Base-by-base conservation (phyloP, 148 eudicot species). In the Euryodendron excelsum region DNA sequence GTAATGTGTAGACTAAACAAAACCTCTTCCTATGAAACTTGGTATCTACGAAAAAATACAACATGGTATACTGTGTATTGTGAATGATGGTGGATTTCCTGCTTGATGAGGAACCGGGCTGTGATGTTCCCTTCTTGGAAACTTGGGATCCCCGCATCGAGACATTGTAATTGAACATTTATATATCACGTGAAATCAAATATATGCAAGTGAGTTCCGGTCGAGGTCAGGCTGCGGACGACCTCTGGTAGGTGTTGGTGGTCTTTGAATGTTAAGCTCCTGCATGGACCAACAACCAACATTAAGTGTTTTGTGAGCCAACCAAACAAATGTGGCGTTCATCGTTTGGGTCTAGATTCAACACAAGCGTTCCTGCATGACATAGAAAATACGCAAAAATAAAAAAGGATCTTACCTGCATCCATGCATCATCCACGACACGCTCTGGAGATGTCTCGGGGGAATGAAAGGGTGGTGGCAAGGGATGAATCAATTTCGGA, bases 371-470 rank as follows among this genome's bases (percentile, higher is more conserved):
- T n/a, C n/a, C n/a, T 41, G 45, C 45, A 0, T 13, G 12, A 30
- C 37, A 63, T 4, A 30, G 7, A 30, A 11, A 21, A 61, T 6
- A 5, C n/a, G n/a, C 27, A 21, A 3, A 12, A 28, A 11, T 61
- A 27, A 34, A 21, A 37, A 69, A 9, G 55, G 70, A 61, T 30
- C 72, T 74, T 80, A 93, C 98, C 91, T 93, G 98, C 99, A 93
- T 96, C 97, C 98, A 93, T 5, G 92, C 74, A 55, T 95, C 97
- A 53, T 91, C 99, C 0, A 80, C 65, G 17, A 80, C 82, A 36
- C 88, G 97, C 80, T 93, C 98, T 50, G 99, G 97, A 80, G 97
- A 96, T 14, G 91, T 85, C 87, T 96, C 99, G 5, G 94, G 97
- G 9, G 98, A 96, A 73, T 87, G 94, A 58, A 90, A 68, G 55